phyloP scores from a whole-genome alignment of 305 asterid genomes.

The Solanum hybrid region DNA sequence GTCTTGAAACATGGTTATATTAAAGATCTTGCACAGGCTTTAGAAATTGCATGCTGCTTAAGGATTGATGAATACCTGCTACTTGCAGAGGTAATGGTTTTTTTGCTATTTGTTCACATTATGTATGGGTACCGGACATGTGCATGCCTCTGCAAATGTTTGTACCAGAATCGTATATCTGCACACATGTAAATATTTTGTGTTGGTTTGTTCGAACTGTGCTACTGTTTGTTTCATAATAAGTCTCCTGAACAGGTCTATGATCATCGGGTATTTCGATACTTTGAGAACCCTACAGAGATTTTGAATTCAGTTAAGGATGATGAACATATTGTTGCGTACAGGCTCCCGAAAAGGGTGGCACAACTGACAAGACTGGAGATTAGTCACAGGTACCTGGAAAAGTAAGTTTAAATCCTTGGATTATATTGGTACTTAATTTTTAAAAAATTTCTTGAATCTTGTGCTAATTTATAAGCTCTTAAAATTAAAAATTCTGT shows the following conservation, averaged over 20 bases:
- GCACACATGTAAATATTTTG: not conserved
- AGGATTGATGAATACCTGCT: conserved; percentile 64
- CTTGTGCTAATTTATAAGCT: not conserved
- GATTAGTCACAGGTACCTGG: conserved; percentile 58
- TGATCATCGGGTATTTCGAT: conserved; percentile 60
- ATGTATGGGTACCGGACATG: not conserved
- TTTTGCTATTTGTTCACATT: not conserved
- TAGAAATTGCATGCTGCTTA: conserved; percentile 58
- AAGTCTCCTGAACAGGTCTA: conserved; percentile 44
- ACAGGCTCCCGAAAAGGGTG: conserved; percentile 57
- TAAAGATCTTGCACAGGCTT: conserved; percentile 66
- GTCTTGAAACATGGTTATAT: conserved; percentile 66
- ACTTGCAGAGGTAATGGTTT: conserved; percentile 68
- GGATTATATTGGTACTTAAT: not conserved
- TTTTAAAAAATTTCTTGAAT: not conserved
- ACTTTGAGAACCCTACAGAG: conserved; percentile 79
- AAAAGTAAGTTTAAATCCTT: conserved; percentile 42
- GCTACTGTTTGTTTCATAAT: conserved; percentile 7
- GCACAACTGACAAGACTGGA: conserved; percentile 51
- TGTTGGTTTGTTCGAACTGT: not conserved
- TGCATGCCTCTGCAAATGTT: not conserved
- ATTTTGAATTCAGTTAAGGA: conserved; percentile 53
- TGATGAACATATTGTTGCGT: conserved; percentile 83
- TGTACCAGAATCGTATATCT: not conserved
- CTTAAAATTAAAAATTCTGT: not conserved